A percentile compares a stretch with the other conserved stretches of the same genome.
phyloP scores from a whole-genome alignment of 805 yeast genomes.

The Wickerhamiella parazyma region DNA sequence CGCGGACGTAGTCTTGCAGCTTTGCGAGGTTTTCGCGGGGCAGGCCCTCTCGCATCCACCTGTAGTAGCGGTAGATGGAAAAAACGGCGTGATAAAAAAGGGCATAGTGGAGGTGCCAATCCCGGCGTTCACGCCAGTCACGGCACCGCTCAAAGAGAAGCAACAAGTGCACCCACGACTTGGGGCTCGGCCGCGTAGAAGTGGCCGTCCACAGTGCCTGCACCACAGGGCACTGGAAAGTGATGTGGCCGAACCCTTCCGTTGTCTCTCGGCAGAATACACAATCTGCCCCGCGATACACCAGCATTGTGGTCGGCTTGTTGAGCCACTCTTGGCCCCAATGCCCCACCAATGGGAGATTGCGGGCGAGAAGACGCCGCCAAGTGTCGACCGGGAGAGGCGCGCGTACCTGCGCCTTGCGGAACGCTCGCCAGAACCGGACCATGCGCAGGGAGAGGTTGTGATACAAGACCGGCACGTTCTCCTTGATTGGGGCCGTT shows the following conservation, averaged over 20 bases:
- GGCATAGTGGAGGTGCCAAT: background rate
- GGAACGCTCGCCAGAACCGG: background rate
- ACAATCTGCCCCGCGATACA: background rate
- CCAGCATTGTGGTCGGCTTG: background rate
- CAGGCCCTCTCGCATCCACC: background rate
- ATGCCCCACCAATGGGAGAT: background rate
- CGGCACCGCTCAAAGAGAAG: background rate
- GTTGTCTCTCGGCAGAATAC: background rate
- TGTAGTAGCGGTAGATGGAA: background rate
- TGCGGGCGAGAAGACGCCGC: background rate
- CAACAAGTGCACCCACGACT: background rate
- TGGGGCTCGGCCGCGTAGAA: background rate
- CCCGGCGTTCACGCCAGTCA: background rate
- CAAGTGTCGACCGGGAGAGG: background rate
- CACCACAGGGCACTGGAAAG: background rate
- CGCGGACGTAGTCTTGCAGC: background rate
- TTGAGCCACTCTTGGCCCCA: background rate
- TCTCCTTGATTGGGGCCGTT: background rate
- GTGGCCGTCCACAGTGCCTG: background rate
- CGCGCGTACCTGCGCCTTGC: background rate
- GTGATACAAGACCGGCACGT: background rate
- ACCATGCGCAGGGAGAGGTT: background rate
- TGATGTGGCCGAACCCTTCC: background rate
- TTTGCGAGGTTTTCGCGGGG: background rate
- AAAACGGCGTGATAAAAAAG: background rate